Evolutionary conservation across 495 filamentous ascomycete species (phyloP).

Genomic region (Alectoria sarmentosa): DNA sequence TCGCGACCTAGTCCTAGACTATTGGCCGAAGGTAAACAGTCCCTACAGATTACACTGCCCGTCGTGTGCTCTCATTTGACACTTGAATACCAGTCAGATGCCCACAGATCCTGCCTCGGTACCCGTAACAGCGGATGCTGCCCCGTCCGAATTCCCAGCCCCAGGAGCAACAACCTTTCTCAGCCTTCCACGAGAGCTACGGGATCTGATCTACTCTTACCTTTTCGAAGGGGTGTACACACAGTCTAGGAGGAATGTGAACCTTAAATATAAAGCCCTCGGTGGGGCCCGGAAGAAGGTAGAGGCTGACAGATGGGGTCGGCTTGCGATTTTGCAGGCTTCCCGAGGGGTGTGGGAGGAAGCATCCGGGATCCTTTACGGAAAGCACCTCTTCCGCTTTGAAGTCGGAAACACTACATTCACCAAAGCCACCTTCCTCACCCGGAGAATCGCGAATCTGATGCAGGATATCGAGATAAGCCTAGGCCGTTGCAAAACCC

Average conservation of each 20-base stretch:
- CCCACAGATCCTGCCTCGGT: neutral
- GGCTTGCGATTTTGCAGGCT: neutral
- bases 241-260: neutral
- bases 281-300: neutral
- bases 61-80: too few species aligned
- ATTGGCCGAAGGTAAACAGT: too few species aligned
- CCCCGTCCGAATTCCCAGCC: neutral
- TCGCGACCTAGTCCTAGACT: too few species aligned
- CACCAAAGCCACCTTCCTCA: neutral
- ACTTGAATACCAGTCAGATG: too few species aligned
- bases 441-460: neutral
- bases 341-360: neutral
- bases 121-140: too few species aligned
- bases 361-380: neutral
- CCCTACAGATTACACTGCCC: too few species aligned
- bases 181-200: neutral
- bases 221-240: neutral
- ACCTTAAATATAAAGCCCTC: neutral
- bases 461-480: conserved; percentile 1
- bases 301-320: neutral
- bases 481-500: neutral
- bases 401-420: neutral
- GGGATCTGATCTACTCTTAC: neutral
- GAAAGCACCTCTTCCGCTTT: neutral
- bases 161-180: neutral